Evolutionary conservation across 2,329 filamentous ascomycete genomes (phyloP), one percentile per base, ranked within the genome.

Genomic region (Cryphonectria parasitica): DNA sequence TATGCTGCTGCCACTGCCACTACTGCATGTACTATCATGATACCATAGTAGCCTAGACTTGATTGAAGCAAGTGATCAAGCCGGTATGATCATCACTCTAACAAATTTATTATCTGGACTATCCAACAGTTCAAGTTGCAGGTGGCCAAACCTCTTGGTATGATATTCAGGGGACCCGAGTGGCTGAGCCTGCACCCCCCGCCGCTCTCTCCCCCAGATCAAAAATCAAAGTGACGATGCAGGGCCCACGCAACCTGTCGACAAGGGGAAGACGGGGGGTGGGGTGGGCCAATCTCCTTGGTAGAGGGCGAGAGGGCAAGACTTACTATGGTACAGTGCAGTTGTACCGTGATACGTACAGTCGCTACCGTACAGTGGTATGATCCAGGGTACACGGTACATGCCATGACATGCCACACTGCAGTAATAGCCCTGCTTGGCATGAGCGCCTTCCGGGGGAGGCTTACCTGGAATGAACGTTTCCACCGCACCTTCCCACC

Each of bases 401-500:
- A 56, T 17, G 11, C 3, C 22, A 49, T 4, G 19, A 11, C 17
- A 34, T 39, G 11, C 36, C 36, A 39, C 11, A 7, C 45, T n/a
- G 22, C 19, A 49, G 8, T 8, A n/a, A 22, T n/a, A n/a, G n/a
- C 45, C 45, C 52, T 56, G 25, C n/a, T 28, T 63, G 60, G 34
- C 60, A 28, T 25, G 34, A n/a, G 45, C 45, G 7, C 36, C 36
- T 41, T 41, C 34, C 60, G 36, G 36, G 61, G 36, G 36, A 28
- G 61, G 31, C 60, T 64, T 43, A 64, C 61, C 61, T 64, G 61
- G 61, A 45, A 64, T 31, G 61, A 64, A n/a, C 36, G 3, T 43
- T 45, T 64, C 36, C 22, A 28, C 64, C 64, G 64, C 64, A 28
- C 45, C 43, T 43, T 45, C 41, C 39, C 62, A 19, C 28, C 41